Evolutionary conservation across 495 filamentous ascomycete genomes (phyloP), one percentile per base, ranked within the genome.

Genomic region (Penicillium angulare): DNA sequence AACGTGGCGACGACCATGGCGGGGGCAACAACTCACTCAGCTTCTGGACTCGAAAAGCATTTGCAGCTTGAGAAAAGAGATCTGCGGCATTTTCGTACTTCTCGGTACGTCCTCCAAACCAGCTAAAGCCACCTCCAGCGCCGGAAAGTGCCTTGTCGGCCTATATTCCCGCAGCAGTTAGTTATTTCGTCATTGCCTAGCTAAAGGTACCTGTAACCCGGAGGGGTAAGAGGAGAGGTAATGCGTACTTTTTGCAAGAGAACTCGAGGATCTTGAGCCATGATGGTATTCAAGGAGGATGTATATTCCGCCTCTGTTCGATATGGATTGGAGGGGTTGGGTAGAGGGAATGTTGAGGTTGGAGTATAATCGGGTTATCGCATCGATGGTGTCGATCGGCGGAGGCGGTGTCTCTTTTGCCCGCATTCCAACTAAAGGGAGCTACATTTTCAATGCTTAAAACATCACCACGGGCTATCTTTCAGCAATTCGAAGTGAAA

Each of bases 81-180:
- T 93, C 86, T 45, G 87, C 87, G 8, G 90, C 90, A 73, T 80
- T 80, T 68, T 92, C 86, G 53, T 84, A 89, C 66, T 96, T 96
- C 55, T 95, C 90, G 60, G 84, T 76, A 47, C 82, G 78, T 26
- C 87, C 86, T 35, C 88, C 84, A 56, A 95, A 93, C 67, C 92
- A 84, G 54, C 78, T 83, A 57, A 84, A 86, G 39, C 91, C 90
- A 3, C 85, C 72, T n/a, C 77, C 73, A 10, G 88, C 89, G 54
- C 83, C 70, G 54, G 79, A 64, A 3, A 85, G 77, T 15, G 85
- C 79, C 79, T 89, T 91, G 61, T 92, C 87, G 64, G 90, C 90
- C 89, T 95, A 60, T 13, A 39, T 50, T 34, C 33, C 40, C 41
- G 33, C 47, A 24, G 22, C 43, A 32, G 59, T 73, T 41, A 73